These are phyloP conservation scores for Meyerozyma elateridarum DNA, from an alignment of 1,139 yeast species.

Conservation along the genomic window DNA sequence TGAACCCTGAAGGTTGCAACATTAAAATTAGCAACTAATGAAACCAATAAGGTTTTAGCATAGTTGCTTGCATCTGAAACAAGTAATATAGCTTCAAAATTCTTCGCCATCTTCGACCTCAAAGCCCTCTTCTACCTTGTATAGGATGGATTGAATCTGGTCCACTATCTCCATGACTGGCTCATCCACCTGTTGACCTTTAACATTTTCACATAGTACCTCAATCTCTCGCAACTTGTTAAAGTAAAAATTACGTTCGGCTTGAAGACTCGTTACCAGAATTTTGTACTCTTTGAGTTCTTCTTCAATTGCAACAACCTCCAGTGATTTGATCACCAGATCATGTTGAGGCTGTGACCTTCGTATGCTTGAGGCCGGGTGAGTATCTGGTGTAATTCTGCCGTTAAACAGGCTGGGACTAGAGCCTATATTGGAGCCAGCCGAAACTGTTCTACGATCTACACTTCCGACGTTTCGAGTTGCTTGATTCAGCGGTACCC, in stretches of 20 bases:
- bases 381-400: neutral
- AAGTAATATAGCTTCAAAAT: too few relatives aligned
- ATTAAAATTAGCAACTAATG: too few relatives aligned
- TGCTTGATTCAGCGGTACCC: constrained; percentile 1
- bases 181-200: constrained; percentile 30
- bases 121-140: constrained; percentile 79
- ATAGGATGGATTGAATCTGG: constrained; percentile 70
- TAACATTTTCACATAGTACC: constrained; percentile 64
- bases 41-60: too few relatives aligned
- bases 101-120: constrained; percentile 37
- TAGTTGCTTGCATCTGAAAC: too few relatives aligned
- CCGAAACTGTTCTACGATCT: constrained; percentile 9
- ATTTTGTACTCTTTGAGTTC: constrained; percentile 51
- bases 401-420: constrained; percentile 2
- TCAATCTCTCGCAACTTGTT: constrained; percentile 87
- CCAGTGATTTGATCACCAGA: constrained; percentile 19
- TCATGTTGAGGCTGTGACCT: constrained; percentile 13
- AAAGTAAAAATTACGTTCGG: constrained; percentile 87
- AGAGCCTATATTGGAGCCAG: constrained; percentile 10
- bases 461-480: too few relatives aligned
- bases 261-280: constrained; percentile 56
- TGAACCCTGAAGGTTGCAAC: too few relatives aligned
- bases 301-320: constrained; percentile 37
- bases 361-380: neutral
- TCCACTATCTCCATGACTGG: constrained; percentile 41